Conservation (phyloP, 2,329 filamentous ascomycete genomes). For the Microsporum audouinii region DNA sequence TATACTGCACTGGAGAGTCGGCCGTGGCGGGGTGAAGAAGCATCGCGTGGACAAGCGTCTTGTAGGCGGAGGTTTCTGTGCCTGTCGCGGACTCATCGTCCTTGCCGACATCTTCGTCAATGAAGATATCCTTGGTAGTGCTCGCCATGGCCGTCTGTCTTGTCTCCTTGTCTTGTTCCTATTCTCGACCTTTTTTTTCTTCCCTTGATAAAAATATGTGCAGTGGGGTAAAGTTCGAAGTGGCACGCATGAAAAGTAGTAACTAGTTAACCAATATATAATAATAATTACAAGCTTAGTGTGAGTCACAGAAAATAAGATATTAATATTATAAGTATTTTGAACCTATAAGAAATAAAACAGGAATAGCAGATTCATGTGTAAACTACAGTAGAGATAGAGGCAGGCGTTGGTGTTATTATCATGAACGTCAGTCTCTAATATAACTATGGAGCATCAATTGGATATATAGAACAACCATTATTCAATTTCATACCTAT, state of each 20-base stretch:
- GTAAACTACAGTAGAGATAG: no score
- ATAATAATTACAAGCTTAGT: background rate
- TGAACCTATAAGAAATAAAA: no score
- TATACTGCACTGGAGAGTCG: constrained; percentile 49
- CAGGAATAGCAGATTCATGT: no score
- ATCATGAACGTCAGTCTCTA: no score
- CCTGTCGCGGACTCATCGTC: constrained; percentile 58
- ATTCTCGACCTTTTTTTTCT: constrained; percentile 15
- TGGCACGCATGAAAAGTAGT: background rate
- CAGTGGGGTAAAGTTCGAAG: constrained; percentile 1
- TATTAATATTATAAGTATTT: no score
- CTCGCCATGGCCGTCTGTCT: constrained; percentile 7
- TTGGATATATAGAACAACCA: no score
- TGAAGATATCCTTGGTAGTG: constrained; percentile 46
- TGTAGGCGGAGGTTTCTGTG: constrained; percentile 64
- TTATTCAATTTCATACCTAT: no score
- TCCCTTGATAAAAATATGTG: constrained; percentile 12
- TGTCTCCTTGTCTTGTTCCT: constrained; percentile 13
- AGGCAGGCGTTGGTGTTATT: no score
- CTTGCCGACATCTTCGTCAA: constrained; percentile 68
- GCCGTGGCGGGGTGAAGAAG: constrained; percentile 52
- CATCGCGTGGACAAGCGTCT: constrained; percentile 67
- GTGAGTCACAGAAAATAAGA: no score
- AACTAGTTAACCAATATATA: background rate
- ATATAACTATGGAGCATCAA: no score